Percentiles rank a stretch among this genome's conserved stretches.
Evolutionary conservation across 495 filamentous ascomycete genomes (phyloP).

Genomic region (Hypomontagnella submonticulosa): DNA sequence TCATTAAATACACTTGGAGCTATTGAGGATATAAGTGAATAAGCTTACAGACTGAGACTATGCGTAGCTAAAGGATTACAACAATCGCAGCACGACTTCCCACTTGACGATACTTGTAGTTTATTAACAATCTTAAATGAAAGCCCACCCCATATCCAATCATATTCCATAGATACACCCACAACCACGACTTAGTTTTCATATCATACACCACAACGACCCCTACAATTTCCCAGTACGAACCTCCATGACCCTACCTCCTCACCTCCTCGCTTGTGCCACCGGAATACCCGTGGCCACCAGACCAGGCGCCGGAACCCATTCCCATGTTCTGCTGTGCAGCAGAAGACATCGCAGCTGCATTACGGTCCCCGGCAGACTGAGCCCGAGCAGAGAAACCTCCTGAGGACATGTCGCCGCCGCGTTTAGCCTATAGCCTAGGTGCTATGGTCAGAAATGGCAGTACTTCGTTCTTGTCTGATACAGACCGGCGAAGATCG

Average conservation of each 20-base stretch:
- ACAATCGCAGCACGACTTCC: too few species aligned
- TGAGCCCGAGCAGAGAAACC: conserved; percentile 37
- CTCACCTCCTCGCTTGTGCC: not conserved
- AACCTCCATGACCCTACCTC: not conserved
- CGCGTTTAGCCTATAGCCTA: conserved; percentile 31
- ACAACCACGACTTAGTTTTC: too few species aligned
- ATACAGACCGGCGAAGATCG: conserved; percentile 38
- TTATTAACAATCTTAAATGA: too few species aligned
- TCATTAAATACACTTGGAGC: too few species aligned
- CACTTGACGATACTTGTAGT: too few species aligned
- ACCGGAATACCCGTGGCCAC: not conserved
- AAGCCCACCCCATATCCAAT: too few species aligned
- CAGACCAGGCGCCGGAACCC: conserved; percentile 2
- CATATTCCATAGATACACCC: too few species aligned
- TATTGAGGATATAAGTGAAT: too few species aligned
- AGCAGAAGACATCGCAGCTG: conserved; percentile 10
- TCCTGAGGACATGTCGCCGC: conserved; percentile 32
- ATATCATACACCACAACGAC: too few species aligned
- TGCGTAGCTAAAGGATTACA: too few species aligned
- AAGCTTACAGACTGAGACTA: too few species aligned
- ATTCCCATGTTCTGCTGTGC: conserved; percentile 12
- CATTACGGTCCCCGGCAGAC: conserved; percentile 29
- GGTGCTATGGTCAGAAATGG: not conserved
- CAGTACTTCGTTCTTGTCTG: not conserved
- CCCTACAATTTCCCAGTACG: not conserved